Evolutionary conservation across 306 rosid species (phyloP).

Genomic region (Malus asiatica): DNA sequence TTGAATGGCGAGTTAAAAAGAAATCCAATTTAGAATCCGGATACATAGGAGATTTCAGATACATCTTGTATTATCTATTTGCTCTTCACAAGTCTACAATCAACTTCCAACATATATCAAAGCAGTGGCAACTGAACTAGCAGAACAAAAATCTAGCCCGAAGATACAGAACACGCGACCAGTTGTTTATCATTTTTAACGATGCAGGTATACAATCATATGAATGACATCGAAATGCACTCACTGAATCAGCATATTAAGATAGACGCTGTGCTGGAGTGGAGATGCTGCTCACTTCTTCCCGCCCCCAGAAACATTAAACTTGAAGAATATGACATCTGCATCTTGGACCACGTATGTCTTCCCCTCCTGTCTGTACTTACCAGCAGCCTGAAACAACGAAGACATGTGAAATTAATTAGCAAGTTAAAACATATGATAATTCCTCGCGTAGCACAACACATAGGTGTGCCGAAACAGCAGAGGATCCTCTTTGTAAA

Average conservation of each 20-base stretch:
- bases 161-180: neutral
- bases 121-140: neutral
- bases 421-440: neutral
- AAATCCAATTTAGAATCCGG: neutral
- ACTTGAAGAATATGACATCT: constrained; percentile 85
- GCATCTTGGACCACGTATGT: constrained; percentile 92
- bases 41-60: neutral
- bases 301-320: constrained; percentile 95
- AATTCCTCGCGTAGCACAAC: neutral
- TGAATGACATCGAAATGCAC: neutral
- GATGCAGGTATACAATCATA: constrained; percentile 9
- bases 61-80: constrained; percentile 2
- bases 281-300: constrained; percentile 52
- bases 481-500: neutral
- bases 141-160: neutral
- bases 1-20: neutral
- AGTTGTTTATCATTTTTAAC: neutral
- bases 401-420: neutral
- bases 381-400: constrained; percentile 64
- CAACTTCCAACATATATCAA: neutral
- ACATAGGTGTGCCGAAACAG: neutral
- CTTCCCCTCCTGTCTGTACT: constrained; percentile 93
- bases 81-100: neutral
- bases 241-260: neutral
- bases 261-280: neutral